Evolutionary conservation across 495 filamentous ascomycete genomes (phyloP).

Genomic region (Tuber aestivum): DNA sequence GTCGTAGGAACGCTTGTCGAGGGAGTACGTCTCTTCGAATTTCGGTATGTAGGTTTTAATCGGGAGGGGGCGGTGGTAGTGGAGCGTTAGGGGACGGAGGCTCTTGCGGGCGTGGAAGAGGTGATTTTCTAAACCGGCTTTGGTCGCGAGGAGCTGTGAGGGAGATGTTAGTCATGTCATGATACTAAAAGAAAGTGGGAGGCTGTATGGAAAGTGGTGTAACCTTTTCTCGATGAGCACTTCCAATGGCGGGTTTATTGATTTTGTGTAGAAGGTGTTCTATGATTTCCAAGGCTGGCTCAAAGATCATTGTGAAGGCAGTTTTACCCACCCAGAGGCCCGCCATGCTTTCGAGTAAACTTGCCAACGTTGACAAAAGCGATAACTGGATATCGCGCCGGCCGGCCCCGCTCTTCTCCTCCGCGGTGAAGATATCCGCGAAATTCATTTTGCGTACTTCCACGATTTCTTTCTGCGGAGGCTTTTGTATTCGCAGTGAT

Average conservation of each 20-base stretch:
- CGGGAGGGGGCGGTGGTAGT: constrained; percentile 80
- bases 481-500: constrained; percentile 51
- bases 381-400: constrained; percentile 42
- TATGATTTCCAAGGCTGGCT: constrained; percentile 54
- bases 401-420: constrained; percentile 15
- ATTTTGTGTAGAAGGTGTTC: constrained; percentile 50
- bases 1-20: constrained; percentile 83
- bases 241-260: background rate
- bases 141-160: constrained; percentile 43
- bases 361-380: constrained; percentile 53
- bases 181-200: background rate
- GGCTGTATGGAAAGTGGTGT: constrained; percentile 1
- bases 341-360: constrained; percentile 55
- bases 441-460: constrained; percentile 47
- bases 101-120: constrained; percentile 54
- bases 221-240: background rate
- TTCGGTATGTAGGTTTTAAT: constrained; percentile 87
- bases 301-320: constrained; percentile 70
- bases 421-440: constrained; percentile 50
- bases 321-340: constrained; percentile 59
- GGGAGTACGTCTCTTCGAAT: constrained; percentile 94
- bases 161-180: constrained; percentile 5
- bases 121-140: constrained; percentile 47
- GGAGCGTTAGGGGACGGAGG: constrained; percentile 75
- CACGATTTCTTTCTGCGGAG: constrained; percentile 17